Percentiles rank a stretch among this genome's conserved stretches.
Conservation (phyloP, 2,329 filamentous ascomycete genomes). For the Fusarium fracticaudum region DNA sequence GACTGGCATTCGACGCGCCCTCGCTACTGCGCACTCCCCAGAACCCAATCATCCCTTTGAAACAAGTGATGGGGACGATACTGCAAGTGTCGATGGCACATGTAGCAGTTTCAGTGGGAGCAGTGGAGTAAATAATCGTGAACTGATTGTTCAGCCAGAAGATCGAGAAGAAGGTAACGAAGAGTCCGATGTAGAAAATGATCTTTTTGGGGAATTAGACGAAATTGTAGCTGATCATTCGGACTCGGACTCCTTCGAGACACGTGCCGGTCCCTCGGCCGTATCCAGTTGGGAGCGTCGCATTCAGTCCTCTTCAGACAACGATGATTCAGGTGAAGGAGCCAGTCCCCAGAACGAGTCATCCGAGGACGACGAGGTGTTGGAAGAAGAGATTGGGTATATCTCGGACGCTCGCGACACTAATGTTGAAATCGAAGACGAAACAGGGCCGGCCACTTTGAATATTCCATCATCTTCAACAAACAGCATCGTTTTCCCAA, state of each 20-base stretch:
- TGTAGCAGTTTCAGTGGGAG: background rate
- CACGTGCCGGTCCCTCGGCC: background rate
- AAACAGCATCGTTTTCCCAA: background rate
- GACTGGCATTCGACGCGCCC: background rate
- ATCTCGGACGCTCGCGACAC: background rate
- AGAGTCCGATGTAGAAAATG: background rate
- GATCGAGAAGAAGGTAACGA: background rate
- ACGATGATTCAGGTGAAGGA: background rate
- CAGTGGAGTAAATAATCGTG: background rate
- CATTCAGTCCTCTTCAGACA: background rate
- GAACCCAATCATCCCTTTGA: too few species aligned
- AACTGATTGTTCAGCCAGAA: background rate
- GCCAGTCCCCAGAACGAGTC: background rate
- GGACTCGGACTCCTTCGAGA: background rate
- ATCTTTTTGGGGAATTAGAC: background rate
- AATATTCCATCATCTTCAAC: background rate
- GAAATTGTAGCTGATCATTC: background rate
- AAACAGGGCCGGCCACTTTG: background rate
- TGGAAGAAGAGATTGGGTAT: conserved; percentile 3
- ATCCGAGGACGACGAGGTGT: background rate
- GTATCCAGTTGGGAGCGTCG: background rate
- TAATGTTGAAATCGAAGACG: background rate
- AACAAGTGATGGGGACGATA: background rate
- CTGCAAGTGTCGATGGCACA: background rate
- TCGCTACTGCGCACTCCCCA: too few species aligned